These are phyloP conservation scores for Trichomonascus vanleenenianus DNA, from an alignment of 805 yeast species.

Conservation along the genomic window DNA sequence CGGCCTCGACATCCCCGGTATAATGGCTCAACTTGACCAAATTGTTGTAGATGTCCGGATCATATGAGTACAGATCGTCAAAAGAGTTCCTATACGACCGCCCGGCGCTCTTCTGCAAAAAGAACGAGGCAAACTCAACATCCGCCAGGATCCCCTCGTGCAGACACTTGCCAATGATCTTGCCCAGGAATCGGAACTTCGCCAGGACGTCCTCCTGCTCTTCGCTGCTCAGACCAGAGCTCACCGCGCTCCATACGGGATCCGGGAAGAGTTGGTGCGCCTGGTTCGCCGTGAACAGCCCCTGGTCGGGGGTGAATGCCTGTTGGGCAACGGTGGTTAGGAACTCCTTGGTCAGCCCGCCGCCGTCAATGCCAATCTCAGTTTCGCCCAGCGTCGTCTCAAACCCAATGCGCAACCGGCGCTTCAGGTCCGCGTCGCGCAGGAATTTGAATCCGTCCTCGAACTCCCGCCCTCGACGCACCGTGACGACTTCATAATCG, in stretches of 20 bases:
- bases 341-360: constrained; percentile 90
- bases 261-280: constrained; percentile 69
- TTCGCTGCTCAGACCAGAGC: constrained; percentile 2
- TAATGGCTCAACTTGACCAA: constrained; percentile 55
- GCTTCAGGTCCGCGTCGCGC: not conserved
- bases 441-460: no score
- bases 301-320: constrained; percentile 44
- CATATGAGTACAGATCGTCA: constrained; percentile 71
- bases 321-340: constrained; percentile 63
- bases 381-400: constrained; percentile 56
- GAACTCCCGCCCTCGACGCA: constrained; percentile 69
- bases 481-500: constrained; percentile 11
- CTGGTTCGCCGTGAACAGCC: constrained; percentile 38
- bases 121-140: constrained; percentile 78
- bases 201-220: constrained; percentile 31
- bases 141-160: constrained; percentile 78
- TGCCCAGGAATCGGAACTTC: constrained; percentile 60
- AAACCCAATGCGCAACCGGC: constrained; percentile 31
- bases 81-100: constrained; percentile 42
- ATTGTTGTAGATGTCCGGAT: constrained; percentile 55
- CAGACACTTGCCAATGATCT: constrained; percentile 78
- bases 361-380: constrained; percentile 95
- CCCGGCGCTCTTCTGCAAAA: constrained; percentile 61
- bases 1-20: constrained; percentile 44
- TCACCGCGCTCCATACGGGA: constrained; percentile 41